Percentiles rank a stretch among this genome's conserved stretches.
phyloP scores from a whole-genome alignment of 495 filamentous ascomycete genomes.

The Trichoderma erinaceum region DNA sequence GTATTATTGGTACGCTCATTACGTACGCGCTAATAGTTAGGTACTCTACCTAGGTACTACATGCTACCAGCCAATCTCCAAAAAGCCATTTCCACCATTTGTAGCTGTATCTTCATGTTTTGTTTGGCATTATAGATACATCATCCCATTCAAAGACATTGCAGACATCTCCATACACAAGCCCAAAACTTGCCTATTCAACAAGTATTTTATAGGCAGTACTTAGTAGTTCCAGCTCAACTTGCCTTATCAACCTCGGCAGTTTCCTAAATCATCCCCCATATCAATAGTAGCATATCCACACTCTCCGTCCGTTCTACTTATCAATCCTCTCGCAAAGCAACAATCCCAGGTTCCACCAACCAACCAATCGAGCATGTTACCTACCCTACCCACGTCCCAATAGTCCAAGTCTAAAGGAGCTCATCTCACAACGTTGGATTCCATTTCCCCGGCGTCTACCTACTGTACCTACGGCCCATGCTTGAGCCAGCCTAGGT shows the following conservation, averaged over 20 bases:
- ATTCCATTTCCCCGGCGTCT: neutral
- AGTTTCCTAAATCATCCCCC: neutral
- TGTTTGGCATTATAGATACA: no score
- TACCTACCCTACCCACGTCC: neutral
- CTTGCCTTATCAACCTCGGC: neutral
- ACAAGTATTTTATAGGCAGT: no score
- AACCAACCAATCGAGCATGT: neutral
- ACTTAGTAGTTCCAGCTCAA: no score
- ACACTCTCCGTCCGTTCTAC: neutral
- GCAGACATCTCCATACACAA: no score
- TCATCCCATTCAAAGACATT: no score
- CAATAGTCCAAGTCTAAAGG: neutral
- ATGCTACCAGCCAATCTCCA: no score
- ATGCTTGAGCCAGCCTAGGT: neutral
- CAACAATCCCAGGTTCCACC: constrained; percentile 8
- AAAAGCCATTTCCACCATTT: no score
- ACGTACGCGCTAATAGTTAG: no score
- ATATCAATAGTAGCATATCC: neutral
- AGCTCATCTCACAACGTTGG: constrained; percentile 1
- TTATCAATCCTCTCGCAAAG: neutral
- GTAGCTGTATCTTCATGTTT: no score
- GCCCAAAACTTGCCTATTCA: no score
- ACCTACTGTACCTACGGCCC: neutral
- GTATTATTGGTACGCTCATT: no score
- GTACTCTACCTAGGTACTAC: no score